These are phyloP conservation scores for Boletus rubescentipes DNA, from an alignment of 768 basidiomycete species.

Conservation along the genomic window DNA sequence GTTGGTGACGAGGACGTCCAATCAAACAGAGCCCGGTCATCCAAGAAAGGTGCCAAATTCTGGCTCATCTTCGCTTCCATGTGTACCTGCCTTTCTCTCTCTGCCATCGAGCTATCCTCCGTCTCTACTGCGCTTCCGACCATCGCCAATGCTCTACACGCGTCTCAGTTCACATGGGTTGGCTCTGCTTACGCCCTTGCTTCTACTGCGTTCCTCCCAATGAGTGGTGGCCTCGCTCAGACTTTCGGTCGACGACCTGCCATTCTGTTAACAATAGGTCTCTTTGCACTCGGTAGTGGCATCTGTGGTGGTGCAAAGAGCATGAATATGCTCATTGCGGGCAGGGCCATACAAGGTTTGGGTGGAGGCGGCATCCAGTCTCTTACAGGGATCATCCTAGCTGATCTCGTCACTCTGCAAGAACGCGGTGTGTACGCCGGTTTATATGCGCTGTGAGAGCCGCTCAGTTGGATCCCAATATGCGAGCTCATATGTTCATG, in stretches of 20 bases:
- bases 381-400: conserved; percentile 40
- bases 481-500: neutral
- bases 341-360: conserved; percentile 40
- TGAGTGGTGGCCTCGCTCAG: conserved; percentile 39
- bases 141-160: conserved; percentile 38
- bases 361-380: conserved; percentile 42
- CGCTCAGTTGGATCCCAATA: neutral
- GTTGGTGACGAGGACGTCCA: neutral
- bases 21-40: neutral
- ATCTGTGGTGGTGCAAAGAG: conserved; percentile 41
- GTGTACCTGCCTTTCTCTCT: conserved; percentile 28
- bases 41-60: conserved; percentile 19
- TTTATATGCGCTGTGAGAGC: conserved; percentile 35
- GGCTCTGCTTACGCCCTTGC: conserved; percentile 43
- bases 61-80: conserved; percentile 33
- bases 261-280: conserved; percentile 29
- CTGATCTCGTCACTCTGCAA: conserved; percentile 45
- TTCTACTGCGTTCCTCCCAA: conserved; percentile 41
- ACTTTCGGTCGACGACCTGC: conserved; percentile 40
- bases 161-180: conserved; percentile 44
- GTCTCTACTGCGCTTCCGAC: conserved; percentile 44
- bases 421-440: conserved; percentile 43
- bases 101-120: conserved; percentile 32
- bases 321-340: conserved; percentile 44
- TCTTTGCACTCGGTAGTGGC: conserved; percentile 43